These are phyloP conservation scores for Solanum lignicaule DNA, from an alignment of 257 asterid species.

Conservation along the genomic window DNA sequence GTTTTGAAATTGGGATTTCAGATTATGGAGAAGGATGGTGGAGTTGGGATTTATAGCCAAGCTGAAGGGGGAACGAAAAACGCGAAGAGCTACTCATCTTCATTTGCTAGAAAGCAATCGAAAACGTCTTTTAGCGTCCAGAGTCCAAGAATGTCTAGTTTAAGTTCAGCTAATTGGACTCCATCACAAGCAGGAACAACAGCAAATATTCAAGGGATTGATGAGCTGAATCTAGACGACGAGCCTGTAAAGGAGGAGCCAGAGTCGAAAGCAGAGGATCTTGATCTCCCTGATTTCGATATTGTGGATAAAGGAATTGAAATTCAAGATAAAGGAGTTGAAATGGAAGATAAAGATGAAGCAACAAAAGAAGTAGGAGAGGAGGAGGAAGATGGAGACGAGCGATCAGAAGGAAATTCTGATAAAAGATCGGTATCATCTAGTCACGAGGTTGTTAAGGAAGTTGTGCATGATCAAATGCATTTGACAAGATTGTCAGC, in stretches of 20 bases:
- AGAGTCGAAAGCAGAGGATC: constrained; percentile 35
- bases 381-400: constrained; percentile 27
- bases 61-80: constrained; percentile 41
- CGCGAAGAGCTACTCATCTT: constrained; percentile 12
- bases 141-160: constrained; percentile 50
- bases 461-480: constrained; percentile 58
- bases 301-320: constrained; percentile 90
- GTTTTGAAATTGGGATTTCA: constrained; percentile 81
- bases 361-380: constrained; percentile 16
- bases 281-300: constrained; percentile 69
- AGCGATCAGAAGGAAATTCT: constrained; percentile 33
- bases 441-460: constrained; percentile 66
- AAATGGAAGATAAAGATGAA: constrained; percentile 31
- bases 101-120: constrained; percentile 59
- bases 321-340: constrained; percentile 72
- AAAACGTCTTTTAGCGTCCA: constrained; percentile 74
- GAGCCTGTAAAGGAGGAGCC: constrained; percentile 3
- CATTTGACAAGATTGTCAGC: constrained; percentile 47
- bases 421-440: constrained; percentile 47
- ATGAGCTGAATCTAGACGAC: constrained; percentile 74
- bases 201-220: constrained; percentile 45
- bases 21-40: constrained; percentile 98
- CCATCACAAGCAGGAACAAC: constrained; percentile 44
- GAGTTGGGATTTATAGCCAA: constrained; percentile 57
- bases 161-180: constrained; percentile 41